phyloP scores from a whole-genome alignment of 108 stramenopile species.

The Stephanodiscus triporus region DNA sequence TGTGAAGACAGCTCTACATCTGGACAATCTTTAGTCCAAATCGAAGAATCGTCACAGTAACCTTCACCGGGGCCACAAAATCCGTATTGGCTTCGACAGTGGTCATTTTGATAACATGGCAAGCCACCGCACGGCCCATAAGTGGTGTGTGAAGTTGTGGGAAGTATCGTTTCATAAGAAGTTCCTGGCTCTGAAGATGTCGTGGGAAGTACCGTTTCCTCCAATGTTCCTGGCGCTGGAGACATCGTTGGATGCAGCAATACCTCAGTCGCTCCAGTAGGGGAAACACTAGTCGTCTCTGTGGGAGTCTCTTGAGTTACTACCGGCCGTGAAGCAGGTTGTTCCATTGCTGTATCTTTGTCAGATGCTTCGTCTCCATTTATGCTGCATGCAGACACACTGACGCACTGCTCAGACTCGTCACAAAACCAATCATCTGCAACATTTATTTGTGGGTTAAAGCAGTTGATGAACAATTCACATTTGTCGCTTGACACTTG shows the following conservation, averaged over 20 bases:
- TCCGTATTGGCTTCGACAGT: slow-evolving; percentile 42
- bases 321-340: neutral
- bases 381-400: slow-evolving; percentile 19
- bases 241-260: neutral
- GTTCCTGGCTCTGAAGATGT: slow-evolving; percentile 1
- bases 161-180: slow-evolving; percentile 5
- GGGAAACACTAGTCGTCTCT: neutral
- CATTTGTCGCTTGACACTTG: slow-evolving; percentile 40
- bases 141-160: slow-evolving; percentile 14
- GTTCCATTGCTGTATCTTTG: neutral
- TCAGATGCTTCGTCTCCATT: slow-evolving; percentile 3
- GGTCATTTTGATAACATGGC: slow-evolving; percentile 17
- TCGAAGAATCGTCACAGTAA: slow-evolving; percentile 42
- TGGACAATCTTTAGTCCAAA: slow-evolving; percentile 49
- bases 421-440: slow-evolving; percentile 46
- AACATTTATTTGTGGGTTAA: slow-evolving; percentile 29
- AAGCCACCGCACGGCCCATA: slow-evolving; percentile 37
- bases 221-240: neutral
- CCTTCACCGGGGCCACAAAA: slow-evolving; percentile 47
- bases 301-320: neutral
- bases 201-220: neutral
- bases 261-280: neutral
- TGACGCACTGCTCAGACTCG: slow-evolving; percentile 29
- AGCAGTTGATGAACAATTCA: slow-evolving; percentile 38
- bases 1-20: slow-evolving; percentile 2